These are phyloP conservation scores for Farysia itapuensis DNA, from an alignment of 1,284 basidiomycete species.

Conservation along the genomic window DNA sequence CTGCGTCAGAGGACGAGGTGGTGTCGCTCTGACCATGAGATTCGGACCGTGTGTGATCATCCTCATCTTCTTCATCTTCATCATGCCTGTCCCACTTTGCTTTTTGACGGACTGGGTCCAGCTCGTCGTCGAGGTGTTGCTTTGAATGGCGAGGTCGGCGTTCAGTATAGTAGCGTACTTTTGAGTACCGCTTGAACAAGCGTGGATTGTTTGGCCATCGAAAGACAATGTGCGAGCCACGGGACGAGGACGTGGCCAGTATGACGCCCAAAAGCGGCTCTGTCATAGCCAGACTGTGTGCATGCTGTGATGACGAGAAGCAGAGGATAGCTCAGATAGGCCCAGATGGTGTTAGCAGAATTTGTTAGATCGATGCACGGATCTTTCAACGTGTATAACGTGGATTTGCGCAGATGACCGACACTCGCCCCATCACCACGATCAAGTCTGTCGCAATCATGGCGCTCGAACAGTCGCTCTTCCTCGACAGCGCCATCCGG, in stretches of 20 bases:
- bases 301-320: too few relatives aligned
- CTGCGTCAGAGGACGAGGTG: constrained; percentile 25
- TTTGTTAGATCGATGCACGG: too few relatives aligned
- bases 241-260: constrained; percentile 48
- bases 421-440: too few relatives aligned
- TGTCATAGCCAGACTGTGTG: constrained; percentile 17
- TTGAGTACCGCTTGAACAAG: constrained; percentile 44
- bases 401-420: too few relatives aligned
- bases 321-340: too few relatives aligned
- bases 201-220: constrained; percentile 53
- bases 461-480: constrained; percentile 34
- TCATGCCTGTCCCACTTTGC: constrained; percentile 31
- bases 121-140: constrained; percentile 19
- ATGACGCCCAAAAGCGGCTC: constrained; percentile 53
- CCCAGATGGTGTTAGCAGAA: too few relatives aligned
- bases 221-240: constrained; percentile 53
- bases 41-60: constrained; percentile 6
- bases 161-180: constrained; percentile 49
- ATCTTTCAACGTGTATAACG: too few relatives aligned
- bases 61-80: constrained; percentile 22
- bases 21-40: constrained; percentile 24
- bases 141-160: constrained; percentile 1
- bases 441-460: too few relatives aligned
- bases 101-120: constrained; percentile 35
- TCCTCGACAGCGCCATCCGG: constrained; percentile 57